Evolutionary conservation across 202 grass and related monocot genomes (phyloP), one percentile per base, ranked within the genome.

Genomic region (Setaria viridis): DNA sequence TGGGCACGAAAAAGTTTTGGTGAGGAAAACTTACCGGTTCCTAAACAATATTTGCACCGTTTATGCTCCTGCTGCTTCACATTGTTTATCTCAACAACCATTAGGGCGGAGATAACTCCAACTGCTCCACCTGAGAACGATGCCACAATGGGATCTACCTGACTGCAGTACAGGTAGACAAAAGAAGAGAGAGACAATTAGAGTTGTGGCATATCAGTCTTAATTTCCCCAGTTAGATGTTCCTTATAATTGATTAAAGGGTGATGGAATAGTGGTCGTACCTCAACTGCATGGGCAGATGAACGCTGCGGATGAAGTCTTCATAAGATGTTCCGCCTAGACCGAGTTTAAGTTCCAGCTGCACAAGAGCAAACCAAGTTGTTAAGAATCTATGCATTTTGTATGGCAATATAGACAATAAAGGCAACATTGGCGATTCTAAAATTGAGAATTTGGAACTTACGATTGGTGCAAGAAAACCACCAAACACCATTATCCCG

Each of bases 51-150:
- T 90, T 94, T 99, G 90, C 94, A 99, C 32, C 94, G 83, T 35
- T 97, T 99, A 51, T 93, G 92, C 83, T 99, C 97, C 83, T 99
- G 97, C 80, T 97, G 97, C 81, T 99, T 97, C 77, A 99, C 97
- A 74, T 99, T 99, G 78, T 99, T 99, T 76, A 99, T 91, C 87
- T 99, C 97, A 81, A 99, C 97, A 80, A 99, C 92, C 97, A 99
- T 99, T 65, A 99, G 82, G 30, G 97, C 90, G 2, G 97, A 97
- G 78, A 99, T 97, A 87, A 99, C 97, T 88, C 97, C 94, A 33
- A 99, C 97, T 60, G 97, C 94, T 81, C 97, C 94, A 0, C 97
- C 97, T 76, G 97, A 94, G 87, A 99, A 99, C 8, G 97, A 99
- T 68, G 97, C 97, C 78, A 99, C 97, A 77, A 99, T 99, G 35